Evolutionary conservation across 2,329 filamentous ascomycete species (phyloP), one percentile per base, ranked within the genome.

Genomic region (Talaromyces sp.): DNA sequence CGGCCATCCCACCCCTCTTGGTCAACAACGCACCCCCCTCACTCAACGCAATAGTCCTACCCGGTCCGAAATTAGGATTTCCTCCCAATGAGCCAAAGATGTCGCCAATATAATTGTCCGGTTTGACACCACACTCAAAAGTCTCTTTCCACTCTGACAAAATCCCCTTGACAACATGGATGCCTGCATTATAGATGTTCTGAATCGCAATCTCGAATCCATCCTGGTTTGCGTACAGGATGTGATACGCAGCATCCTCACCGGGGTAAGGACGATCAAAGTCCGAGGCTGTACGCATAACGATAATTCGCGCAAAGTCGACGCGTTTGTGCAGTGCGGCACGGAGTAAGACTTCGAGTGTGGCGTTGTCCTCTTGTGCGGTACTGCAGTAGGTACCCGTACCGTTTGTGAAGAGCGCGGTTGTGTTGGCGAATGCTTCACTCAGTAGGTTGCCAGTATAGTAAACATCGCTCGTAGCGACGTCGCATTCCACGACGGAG

Each of bases 361-460:
- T 85, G 0, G 89, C 89, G 70, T 88, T 91, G 73, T 92, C 89
- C 75, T 92, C 90, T 74, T 91, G 89, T 0, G 89, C 89, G 1
- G 85, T 89, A 76, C 88, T 86, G 78, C 89, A 91, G 77, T 91
- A 91, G 5, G 82, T 75, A 0, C 87, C 88, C 0, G 84, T 86
- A 3, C 88, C 88, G 71, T 91, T 91, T 2, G 89, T 92, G 78
- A 88, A 85, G 0, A 89, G 71, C 0, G 70, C 76, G 3, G 87
- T 89, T 22, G 85, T 89, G 68, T 89, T 87, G 70, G 86, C 87
- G 72, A 92, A 91, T 0, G 86, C 84, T 54, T 86, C 82, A 10
- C 85, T 82, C 2, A 92, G 83, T 22, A 86, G 73, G 0, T 75
- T 79, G 7, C 90, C 90, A 1, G 84, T 86, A 76, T 84, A 92